Percentiles rank a stretch among this genome's conserved stretches.
These are phyloP conservation scores for Hygrophoropsis aurantiaca DNA, from an alignment of 768 basidiomycete genomes.

Conservation along the genomic window DNA sequence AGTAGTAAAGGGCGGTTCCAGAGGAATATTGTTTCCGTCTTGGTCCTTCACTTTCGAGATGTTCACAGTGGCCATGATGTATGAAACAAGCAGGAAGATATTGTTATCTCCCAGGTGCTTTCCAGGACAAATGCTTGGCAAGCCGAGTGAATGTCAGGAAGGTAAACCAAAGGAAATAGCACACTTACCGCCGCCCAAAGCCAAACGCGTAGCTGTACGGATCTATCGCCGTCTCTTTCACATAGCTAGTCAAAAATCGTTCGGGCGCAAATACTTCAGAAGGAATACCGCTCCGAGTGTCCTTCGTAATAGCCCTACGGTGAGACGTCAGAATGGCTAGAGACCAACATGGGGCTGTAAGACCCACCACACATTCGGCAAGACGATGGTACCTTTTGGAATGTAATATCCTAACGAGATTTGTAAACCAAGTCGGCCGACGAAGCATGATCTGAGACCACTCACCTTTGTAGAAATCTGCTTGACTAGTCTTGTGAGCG, in stretches of 20 bases:
- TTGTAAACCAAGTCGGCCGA: too few relatives aligned
- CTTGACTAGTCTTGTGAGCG: too few relatives aligned
- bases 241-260: conserved; percentile 8
- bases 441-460: too few relatives aligned
- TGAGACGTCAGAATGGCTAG: neutral
- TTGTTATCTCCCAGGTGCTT: conserved; percentile 10
- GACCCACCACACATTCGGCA: conserved; percentile 15
- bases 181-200: conserved; percentile 10
- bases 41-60: conserved; percentile 7
- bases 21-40: conserved; percentile 6
- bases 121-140: conserved; percentile 11
- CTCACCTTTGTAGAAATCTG: too few relatives aligned
- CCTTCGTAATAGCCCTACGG: conserved; percentile 15
- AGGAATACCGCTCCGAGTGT: conserved; percentile 14
- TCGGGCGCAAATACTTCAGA: conserved; percentile 13
- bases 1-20: conserved; percentile 1
- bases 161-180: neutral
- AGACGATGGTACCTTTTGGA: conserved; percentile 8
- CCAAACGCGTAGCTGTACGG: conserved; percentile 13
- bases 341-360: neutral
- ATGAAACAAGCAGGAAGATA: conserved; percentile 9
- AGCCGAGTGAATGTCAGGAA: neutral
- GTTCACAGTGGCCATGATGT: conserved; percentile 6
- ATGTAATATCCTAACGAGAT: conserved; percentile 8
- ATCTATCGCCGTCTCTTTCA: conserved; percentile 9